Base-by-base conservation (phyloP, 345 rosid species). In the thale cress (Arabidopsis thaliana) region DNA sequence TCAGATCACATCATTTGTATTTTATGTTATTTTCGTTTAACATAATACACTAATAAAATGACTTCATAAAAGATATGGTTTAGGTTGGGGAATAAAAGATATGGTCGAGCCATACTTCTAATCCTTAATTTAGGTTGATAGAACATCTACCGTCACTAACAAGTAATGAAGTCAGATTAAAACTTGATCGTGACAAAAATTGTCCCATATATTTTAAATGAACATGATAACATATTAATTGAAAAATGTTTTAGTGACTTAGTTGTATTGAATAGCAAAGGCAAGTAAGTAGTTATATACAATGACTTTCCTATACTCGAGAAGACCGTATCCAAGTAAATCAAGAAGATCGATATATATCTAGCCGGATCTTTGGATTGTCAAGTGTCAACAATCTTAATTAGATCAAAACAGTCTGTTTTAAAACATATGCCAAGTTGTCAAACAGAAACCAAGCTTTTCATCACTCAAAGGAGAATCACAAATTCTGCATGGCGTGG, bases 1-100 rank as follows among this genome's bases (percentile, higher is more conserved):
- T 67, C 46, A 67, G 59, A 50, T 50, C 41, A 75, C 50, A 75
- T 67, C 62, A 67, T 59, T 48, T 59, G 45, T 59, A 13, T 55
- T 28, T 33, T 2, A 3, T 14, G 34, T 20, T 30, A 16, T 36
- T 48, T 58, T 6, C n/a, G 10, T 38, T 28, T 30, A 20, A 37
- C 65, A 33, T 64, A 45, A 66, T 30, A 8, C 8, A 65, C 38
- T 12, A 40, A 59, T 28, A 59, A 37, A 37, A 46, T 48, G 67
- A 65, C 42, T 46, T 65, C 34, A 25, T 20, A 57, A 70, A 63
- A 28, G 37, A n/a, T 14, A 25, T 62, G 67, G 67, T 62, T 14
- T 52, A 40, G 36, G 34, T 40, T 61, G 12, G 66, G 36, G 66
- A 41, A 25, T 41, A 12, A 0, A 63, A 64, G n/a, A 62, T 53